Evolutionary conservation across 805 yeast genomes (phyloP).

Genomic region (Geotrichum ghanense): DNA sequence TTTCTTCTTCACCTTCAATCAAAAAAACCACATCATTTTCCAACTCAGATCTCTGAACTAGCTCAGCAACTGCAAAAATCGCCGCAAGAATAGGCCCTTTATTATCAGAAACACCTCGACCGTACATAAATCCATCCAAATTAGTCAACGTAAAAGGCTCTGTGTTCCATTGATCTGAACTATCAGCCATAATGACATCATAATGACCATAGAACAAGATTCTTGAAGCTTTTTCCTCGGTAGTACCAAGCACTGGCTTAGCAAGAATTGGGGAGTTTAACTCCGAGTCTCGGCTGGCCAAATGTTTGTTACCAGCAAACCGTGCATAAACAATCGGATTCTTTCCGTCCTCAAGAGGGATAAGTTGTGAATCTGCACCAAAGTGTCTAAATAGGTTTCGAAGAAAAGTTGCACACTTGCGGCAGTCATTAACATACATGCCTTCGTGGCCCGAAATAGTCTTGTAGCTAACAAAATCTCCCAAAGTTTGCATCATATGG

Average conservation of each 20-base stretch:
- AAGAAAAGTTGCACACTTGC: conserved; percentile 75
- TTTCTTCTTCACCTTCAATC: conserved; percentile 93
- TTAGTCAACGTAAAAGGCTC: conserved; percentile 72
- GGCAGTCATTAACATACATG: conserved; percentile 61
- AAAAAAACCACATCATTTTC: conserved; percentile 68
- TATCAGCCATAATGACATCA: conserved; percentile 78
- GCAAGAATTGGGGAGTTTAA: background rate
- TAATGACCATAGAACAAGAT: conserved; percentile 92
- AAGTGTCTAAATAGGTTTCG: conserved; percentile 47
- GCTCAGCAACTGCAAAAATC: conserved; percentile 72
- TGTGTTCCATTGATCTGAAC: conserved; percentile 54
- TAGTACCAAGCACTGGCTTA: background rate
- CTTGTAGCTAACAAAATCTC: conserved; percentile 50
- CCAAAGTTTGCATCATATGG: conserved; percentile 49
- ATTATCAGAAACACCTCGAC: conserved; percentile 89
- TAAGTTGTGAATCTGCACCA: conserved; percentile 53
- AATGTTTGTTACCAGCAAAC: conserved; percentile 34
- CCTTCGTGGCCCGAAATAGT: conserved; percentile 71
- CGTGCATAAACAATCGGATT: conserved; percentile 79
- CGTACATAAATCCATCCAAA: conserved; percentile 74
- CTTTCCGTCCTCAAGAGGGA: conserved; percentile 58
- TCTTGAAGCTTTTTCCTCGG: conserved; percentile 25
- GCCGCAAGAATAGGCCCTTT: conserved; percentile 90
- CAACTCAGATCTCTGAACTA: conserved; percentile 40
- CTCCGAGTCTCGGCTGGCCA: conserved; percentile 5